These are phyloP conservation scores for Thalia dealbata DNA, from an alignment of 176 grass and related monocot genomes.

Conservation along the genomic window DNA sequence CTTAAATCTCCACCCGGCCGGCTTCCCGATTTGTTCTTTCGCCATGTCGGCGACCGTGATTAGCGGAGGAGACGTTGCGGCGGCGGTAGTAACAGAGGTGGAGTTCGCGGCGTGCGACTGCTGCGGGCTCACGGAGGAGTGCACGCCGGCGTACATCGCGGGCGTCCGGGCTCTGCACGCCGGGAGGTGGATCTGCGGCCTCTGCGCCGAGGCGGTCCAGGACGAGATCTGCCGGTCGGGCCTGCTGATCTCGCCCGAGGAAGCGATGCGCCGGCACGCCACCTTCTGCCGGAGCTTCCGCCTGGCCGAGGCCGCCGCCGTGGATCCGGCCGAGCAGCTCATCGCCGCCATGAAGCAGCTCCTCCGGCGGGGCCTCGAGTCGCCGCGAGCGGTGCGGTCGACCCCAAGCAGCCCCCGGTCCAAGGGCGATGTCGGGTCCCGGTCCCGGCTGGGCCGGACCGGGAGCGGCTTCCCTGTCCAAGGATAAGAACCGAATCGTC, in stretches of 20 bases:
- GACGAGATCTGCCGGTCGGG: conserved; percentile 4
- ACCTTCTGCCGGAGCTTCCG: conserved; percentile 5
- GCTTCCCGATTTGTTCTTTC: conserved; percentile 1
- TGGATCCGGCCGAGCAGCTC: not conserved
- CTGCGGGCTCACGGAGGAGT: conserved; percentile 9
- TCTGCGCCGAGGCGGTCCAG: conserved; percentile 6
- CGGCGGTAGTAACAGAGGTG: not conserved
- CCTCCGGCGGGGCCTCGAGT: conserved; percentile 1
- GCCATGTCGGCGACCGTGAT: not conserved
- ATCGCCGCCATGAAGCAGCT: not conserved
- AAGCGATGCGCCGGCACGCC: not conserved
- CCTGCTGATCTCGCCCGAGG: not conserved
- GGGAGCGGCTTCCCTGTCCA: not conserved
- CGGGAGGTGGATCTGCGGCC: conserved; percentile 7
- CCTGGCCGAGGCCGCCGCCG: not conserved
- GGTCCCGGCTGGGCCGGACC: not conserved
- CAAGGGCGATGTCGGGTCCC: not conserved
- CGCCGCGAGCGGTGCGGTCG: not conserved
- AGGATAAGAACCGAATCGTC: not conserved
- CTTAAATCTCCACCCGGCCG: not conserved
- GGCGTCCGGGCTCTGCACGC: not conserved
- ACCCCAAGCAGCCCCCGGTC: not conserved
- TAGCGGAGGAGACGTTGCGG: not conserved
- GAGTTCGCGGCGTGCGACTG: conserved; percentile 2
- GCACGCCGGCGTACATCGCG: conserved; percentile 4